Evolutionary conservation across 495 filamentous ascomycete genomes (phyloP), one percentile per base, ranked within the genome.

Genomic region (Aspergillus leporis): DNA sequence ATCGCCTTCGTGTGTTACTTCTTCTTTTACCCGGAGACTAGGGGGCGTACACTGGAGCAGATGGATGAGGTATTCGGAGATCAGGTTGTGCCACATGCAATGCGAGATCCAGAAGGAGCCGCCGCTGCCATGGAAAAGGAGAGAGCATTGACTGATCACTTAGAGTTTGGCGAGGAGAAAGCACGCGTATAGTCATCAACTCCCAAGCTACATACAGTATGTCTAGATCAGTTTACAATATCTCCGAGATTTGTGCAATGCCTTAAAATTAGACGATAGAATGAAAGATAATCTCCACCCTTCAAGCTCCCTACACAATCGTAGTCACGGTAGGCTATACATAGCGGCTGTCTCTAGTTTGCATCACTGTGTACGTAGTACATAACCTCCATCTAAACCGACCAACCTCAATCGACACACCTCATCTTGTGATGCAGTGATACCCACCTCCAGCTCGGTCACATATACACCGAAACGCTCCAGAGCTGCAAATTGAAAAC

Each of bases 61-160:
- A 82, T 84, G 56, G 79, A 83, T 69, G 48, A 77, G 23, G 54
- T 84, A 43, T 84, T 84, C 63, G 80, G 75, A 0, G 79, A 79
- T 21, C 60, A 62, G 56, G 21, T 62, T 13, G 60, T 62, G 3
- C 60, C 60, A 25, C 60, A 62, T 47, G 60, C 60, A 32, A 23
- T 62, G 43, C 41, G 51, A 50, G 60, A 62, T 25, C 60, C 60
- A 9, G 55, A 50, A n/a, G 60, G 43, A 13, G 55, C 60, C 14
- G 23, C 25, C 41, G 55, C 60, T 21, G 60, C 55, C 9, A 55
- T 62, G 55, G 54, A 59, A 51, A 62, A 62, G 51, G 41, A 46
- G 13, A 23, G 30, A 46, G 34, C 34, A 5, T 36, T 31, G 13
- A 10, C 36, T 45, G 45, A 45, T 7, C 34, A 36, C 34, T 10